phyloP scores from a whole-genome alignment of 352 stramenopile genomes.

The Phytophthora foliorum region DNA sequence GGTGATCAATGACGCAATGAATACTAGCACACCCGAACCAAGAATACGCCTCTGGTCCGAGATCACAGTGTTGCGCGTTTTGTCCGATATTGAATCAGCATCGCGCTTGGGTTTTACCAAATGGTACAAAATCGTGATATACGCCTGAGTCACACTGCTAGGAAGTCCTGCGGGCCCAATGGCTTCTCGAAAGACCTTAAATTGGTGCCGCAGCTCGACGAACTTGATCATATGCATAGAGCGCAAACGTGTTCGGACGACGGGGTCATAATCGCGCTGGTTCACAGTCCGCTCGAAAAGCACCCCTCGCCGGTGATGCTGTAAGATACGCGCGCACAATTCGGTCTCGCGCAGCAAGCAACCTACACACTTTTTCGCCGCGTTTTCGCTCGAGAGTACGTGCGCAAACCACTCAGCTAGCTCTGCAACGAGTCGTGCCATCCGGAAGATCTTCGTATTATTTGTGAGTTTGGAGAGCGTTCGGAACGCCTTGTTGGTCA shows the following conservation, averaged over 20 bases:
- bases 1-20: slow-evolving; percentile 56
- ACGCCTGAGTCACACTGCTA: slow-evolving; percentile 52
- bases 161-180: slow-evolving; percentile 53
- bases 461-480: slow-evolving; percentile 69
- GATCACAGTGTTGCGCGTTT: slow-evolving; percentile 34
- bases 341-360: slow-evolving; percentile 74
- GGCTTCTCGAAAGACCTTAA: slow-evolving; percentile 65
- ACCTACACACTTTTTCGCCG: slow-evolving; percentile 53
- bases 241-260: slow-evolving; percentile 60
- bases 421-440: slow-evolving; percentile 58
- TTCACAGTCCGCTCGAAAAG: slow-evolving; percentile 62
- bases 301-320: slow-evolving; percentile 80
- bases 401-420: slow-evolving; percentile 72
- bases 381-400: slow-evolving; percentile 73
- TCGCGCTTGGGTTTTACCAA: slow-evolving; percentile 44
- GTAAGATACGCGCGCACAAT: slow-evolving; percentile 73
- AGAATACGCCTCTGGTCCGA: slow-evolving; percentile 65
- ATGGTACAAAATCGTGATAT: slow-evolving; percentile 71
- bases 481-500: slow-evolving; percentile 82
- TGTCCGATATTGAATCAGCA: slow-evolving; percentile 32
- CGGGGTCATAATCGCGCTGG: slow-evolving; percentile 57
- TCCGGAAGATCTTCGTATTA: slow-evolving; percentile 63
- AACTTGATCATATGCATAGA: slow-evolving; percentile 84
- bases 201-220: slow-evolving; percentile 74
- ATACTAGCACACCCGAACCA: slow-evolving; percentile 61